Percentiles rank a stretch among this genome's conserved stretches.
phyloP scores from a whole-genome alignment of 75 land plant genomes.

The Pseudotsuga menziesii region DNA sequence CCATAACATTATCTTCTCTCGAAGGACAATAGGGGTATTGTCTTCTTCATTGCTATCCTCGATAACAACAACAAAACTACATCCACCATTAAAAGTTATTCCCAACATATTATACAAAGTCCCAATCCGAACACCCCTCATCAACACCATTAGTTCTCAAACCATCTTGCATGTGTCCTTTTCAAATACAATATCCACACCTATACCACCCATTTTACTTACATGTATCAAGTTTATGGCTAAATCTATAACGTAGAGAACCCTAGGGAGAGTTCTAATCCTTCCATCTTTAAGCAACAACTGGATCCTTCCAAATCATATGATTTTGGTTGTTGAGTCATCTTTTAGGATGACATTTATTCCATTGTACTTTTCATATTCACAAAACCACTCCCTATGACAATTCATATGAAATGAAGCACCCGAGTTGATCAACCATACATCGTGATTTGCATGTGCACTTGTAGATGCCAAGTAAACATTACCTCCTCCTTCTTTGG shows the following conservation, averaged over 20 bases:
- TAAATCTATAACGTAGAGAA: neutral
- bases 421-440: neutral
- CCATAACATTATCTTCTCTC: too few relatives aligned
- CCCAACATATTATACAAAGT: neutral
- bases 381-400: too few relatives aligned
- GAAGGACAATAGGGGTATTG: too few relatives aligned
- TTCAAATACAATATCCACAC: too few relatives aligned
- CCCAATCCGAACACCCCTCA: neutral
- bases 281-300: neutral
- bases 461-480: neutral
- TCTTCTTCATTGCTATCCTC: too few relatives aligned
- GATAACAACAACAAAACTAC: neutral
- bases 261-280: neutral
- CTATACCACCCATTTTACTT: neutral
- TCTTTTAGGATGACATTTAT: neutral
- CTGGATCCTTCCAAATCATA: neutral
- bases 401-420: neutral
- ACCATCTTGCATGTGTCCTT: neutral
- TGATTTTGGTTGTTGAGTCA: neutral
- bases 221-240: neutral
- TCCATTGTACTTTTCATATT: neutral
- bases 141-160: neutral
- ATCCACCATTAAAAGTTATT: neutral
- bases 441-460: neutral
- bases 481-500: too few relatives aligned